Conservation (phyloP, 345 rosid genomes). For the Aegle marmelos region DNA sequence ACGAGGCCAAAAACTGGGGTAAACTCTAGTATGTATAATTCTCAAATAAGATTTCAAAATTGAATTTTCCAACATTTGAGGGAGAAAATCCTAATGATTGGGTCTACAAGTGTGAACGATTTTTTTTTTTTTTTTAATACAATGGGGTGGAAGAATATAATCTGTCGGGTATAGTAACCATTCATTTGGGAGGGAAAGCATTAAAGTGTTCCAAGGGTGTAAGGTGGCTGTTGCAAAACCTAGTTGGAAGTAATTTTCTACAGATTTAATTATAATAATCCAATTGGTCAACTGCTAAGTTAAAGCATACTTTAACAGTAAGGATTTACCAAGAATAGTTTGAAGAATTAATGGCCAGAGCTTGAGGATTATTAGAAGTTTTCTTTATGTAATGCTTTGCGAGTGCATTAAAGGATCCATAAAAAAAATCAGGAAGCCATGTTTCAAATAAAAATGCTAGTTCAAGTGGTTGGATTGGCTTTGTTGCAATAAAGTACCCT, state of each 20-base stretch:
- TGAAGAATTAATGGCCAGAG: neutral
- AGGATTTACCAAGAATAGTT: neutral
- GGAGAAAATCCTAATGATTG: neutral
- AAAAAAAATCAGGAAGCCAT: neutral
- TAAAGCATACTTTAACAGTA: neutral
- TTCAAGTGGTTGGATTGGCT: neutral
- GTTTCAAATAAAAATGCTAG: neutral
- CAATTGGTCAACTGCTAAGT: neutral
- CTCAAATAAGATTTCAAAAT: neutral
- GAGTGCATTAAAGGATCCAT: neutral
- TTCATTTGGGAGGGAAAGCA: too few relatives aligned
- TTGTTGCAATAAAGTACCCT: neutral
- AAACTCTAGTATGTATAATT: neutral
- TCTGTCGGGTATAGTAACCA: too few relatives aligned
- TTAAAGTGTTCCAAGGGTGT: too few relatives aligned
- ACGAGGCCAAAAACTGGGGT: neutral
- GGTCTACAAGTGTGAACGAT: neutral
- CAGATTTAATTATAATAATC: neutral
- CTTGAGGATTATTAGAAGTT: neutral
- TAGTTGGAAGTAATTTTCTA: neutral
- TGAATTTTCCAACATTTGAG: neutral
- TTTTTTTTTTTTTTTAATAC: neutral
- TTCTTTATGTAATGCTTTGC: neutral
- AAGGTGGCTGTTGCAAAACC: neutral
- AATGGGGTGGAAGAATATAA: neutral